Evolutionary conservation across 306 rosid species (phyloP).

Genomic region (Prunus mume): DNA sequence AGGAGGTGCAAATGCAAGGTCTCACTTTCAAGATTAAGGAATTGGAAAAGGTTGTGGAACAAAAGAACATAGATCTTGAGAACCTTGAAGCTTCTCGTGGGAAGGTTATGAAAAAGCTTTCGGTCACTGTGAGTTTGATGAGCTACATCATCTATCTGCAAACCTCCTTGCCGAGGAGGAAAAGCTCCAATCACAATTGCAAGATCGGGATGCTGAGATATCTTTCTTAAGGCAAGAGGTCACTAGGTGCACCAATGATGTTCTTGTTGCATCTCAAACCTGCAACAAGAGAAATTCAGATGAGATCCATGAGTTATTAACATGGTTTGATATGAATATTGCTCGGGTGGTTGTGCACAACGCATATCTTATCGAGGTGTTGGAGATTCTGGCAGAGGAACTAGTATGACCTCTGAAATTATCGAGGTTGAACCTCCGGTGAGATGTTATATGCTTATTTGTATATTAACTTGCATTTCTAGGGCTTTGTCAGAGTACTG

Average conservation of each 20-base stretch:
- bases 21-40: conserved; percentile 57
- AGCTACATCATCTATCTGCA: conserved; percentile 84
- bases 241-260: conserved; percentile 91
- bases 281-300: conserved; percentile 56
- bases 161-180: conserved; percentile 88
- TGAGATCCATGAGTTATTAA: conserved; percentile 62
- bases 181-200: conserved; percentile 87
- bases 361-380: conserved; percentile 54
- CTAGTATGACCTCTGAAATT: conserved; percentile 62
- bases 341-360: conserved; percentile 52
- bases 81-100: conserved; percentile 72
- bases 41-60: conserved; percentile 62
- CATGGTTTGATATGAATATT: conserved; percentile 62
- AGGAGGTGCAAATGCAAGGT: conserved; percentile 85
- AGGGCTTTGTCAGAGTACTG: background rate
- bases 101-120: conserved; percentile 79
- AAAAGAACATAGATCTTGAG: conserved; percentile 66
- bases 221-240: conserved; percentile 98
- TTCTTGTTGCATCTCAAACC: conserved; percentile 74
- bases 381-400: conserved; percentile 52
- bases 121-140: conserved; percentile 86
- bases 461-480: background rate
- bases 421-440: conserved; percentile 82
- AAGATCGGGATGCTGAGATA: conserved; percentile 86
- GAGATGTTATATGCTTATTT: conserved; percentile 34